These are phyloP conservation scores for Dovyalis caffra DNA, from an alignment of 345 rosid species.

Conservation along the genomic window DNA sequence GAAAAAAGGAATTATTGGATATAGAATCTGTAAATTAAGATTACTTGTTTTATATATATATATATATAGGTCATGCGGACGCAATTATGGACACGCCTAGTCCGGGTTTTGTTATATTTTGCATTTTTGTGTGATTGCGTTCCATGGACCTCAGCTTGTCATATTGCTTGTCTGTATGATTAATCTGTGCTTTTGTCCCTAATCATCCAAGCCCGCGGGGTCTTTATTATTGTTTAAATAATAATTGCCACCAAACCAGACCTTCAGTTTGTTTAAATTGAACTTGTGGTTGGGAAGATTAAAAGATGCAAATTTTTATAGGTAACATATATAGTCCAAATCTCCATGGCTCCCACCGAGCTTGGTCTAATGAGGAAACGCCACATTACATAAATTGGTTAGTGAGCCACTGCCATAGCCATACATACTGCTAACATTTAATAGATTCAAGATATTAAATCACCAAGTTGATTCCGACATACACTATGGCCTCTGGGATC, in stretches of 20 bases:
- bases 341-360: slow-evolving; percentile 33
- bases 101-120: neutral
- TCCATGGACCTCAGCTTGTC: slow-evolving; percentile 18
- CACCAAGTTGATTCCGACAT: slow-evolving; percentile 24
- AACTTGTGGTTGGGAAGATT: slow-evolving; percentile 22
- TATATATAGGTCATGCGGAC: neutral
- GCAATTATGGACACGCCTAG: neutral
- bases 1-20: neutral
- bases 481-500: slow-evolving; percentile 33
- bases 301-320: slow-evolving; percentile 6
- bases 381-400: slow-evolving; percentile 24
- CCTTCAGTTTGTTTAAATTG: slow-evolving; percentile 14
- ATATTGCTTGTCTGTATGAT: slow-evolving; percentile 17
- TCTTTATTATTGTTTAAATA: slow-evolving; percentile 11
- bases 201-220: slow-evolving; percentile 7
- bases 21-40: neutral
- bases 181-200: slow-evolving; percentile 16
- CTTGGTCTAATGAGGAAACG: slow-evolving; percentile 24
- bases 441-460: neutral
- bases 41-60: neutral
- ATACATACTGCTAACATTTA: too few species aligned
- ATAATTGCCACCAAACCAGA: slow-evolving; percentile 23
- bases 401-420: neutral
- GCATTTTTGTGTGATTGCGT: neutral
- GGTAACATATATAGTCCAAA: slow-evolving; percentile 17